Conservation (phyloP, 352 stramenopile species). For the Globisporangium spiculum region DNA sequence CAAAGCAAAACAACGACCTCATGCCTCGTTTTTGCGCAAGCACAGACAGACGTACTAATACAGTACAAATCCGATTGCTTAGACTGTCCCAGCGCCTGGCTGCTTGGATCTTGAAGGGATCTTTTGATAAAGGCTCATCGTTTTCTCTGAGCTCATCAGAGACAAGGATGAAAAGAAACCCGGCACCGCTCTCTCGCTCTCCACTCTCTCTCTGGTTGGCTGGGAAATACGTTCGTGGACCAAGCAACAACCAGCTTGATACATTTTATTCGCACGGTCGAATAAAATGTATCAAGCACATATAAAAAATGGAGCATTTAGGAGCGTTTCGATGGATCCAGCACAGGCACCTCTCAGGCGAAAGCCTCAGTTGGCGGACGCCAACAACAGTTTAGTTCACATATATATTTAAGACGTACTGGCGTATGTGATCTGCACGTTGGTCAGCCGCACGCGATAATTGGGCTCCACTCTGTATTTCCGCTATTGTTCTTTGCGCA, state of each 20-base stretch:
- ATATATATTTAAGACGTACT: no score
- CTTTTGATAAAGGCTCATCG: not conserved
- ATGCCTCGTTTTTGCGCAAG: not conserved
- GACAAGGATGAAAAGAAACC: not conserved
- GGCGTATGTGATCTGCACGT: no score
- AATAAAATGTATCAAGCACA: not conserved
- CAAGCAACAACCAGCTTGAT: not conserved
- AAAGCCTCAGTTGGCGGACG: no score
- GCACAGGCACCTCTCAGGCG: not conserved
- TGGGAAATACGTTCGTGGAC: not conserved
- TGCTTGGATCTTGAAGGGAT: not conserved
- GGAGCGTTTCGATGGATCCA: not conserved
- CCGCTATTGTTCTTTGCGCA: no score
- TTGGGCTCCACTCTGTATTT: no score
- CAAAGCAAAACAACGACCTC: not conserved
- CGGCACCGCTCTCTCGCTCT: not conserved
- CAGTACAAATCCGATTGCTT: not conserved
- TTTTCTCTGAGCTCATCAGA: not conserved
- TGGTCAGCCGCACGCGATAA: no score
- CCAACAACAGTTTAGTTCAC: no score
- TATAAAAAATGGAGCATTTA: not conserved
- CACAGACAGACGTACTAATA: not conserved
- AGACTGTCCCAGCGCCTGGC: not conserved
- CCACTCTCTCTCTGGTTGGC: not conserved
- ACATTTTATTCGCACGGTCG: not conserved